Percentiles rank a stretch among this genome's conserved stretches.
Evolutionary conservation across 495 filamentous ascomycete species (phyloP).

Genomic region (Achaetomiella virescens): DNA sequence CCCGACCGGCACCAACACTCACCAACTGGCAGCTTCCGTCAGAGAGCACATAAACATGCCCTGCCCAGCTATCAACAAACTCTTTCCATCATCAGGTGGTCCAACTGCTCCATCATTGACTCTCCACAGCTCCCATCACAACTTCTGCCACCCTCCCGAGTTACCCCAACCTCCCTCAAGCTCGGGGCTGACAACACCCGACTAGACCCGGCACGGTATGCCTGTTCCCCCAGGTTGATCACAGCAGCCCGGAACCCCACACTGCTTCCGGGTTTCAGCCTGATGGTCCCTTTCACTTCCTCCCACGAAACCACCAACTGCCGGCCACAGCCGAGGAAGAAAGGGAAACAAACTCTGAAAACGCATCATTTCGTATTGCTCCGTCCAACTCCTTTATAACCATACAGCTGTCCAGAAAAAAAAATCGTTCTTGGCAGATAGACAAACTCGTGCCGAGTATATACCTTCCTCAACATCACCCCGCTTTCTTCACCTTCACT

Average conservation of each 20-base stretch:
- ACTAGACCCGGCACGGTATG: background rate
- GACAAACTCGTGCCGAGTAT: background rate
- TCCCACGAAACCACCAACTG: background rate
- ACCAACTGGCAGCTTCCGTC: background rate
- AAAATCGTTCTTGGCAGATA: conserved; percentile 1
- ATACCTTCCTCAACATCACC: background rate
- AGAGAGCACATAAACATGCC: background rate
- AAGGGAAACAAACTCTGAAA: conserved; percentile 4
- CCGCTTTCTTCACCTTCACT: background rate
- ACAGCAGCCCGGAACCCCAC: conserved; percentile 21
- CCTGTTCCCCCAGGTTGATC: conserved; percentile 6
- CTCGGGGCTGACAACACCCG: background rate
- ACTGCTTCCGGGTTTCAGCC: conserved; percentile 20
- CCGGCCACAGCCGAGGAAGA: background rate
- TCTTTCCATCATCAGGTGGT: background rate
- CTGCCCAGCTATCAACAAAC: background rate
- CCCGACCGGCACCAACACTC: background rate
- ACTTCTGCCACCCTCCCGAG: background rate
- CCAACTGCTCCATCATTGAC: background rate
- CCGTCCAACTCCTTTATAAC: conserved; percentile 11
- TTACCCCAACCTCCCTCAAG: background rate
- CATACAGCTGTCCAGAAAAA: conserved; percentile 14
- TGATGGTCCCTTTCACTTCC: background rate
- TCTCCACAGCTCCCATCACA: background rate
- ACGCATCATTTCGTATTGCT: conserved; percentile 13